phyloP scores from a whole-genome alignment of 768 basidiomycete genomes.

The Pulveroboletus sp. region DNA sequence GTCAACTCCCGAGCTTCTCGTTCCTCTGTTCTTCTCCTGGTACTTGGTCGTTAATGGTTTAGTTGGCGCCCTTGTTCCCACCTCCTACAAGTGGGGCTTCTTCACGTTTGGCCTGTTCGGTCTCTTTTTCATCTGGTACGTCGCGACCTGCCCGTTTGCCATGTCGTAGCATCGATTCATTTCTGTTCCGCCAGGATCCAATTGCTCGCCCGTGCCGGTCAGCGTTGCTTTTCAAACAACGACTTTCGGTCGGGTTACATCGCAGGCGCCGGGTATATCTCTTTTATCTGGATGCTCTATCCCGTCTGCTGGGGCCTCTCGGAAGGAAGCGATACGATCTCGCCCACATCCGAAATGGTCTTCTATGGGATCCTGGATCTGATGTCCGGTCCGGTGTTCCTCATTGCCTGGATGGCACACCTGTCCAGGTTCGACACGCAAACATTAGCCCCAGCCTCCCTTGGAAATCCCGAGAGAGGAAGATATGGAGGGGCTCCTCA shows the following conservation, averaged over 20 bases:
- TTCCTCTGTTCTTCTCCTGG: constrained; percentile 33
- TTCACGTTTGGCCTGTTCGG: constrained; percentile 44
- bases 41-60: constrained; percentile 44
- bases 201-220: constrained; percentile 26
- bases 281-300: constrained; percentile 55
- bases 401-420: constrained; percentile 29
- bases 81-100: constrained; percentile 52
- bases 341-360: constrained; percentile 48
- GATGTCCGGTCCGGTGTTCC: constrained; percentile 36
- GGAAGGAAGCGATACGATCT: constrained; percentile 49
- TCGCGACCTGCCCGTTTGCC: constrained; percentile 8
- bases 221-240: constrained; percentile 23
- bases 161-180: not conserved
- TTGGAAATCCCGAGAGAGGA: constrained; percentile 9
- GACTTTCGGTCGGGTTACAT: constrained; percentile 27
- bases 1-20: constrained; percentile 45
- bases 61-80: constrained; percentile 46
- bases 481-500: not conserved
- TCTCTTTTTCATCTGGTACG: constrained; percentile 47
- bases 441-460: constrained; percentile 2
- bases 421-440: not conserved
- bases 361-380: constrained; percentile 48
- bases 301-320: constrained; percentile 54
- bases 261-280: constrained; percentile 39
- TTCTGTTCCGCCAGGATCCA: constrained; percentile 19